Evolutionary conservation across 352 stramenopile species (phyloP).

Genomic region (Phytophthora sojae): DNA sequence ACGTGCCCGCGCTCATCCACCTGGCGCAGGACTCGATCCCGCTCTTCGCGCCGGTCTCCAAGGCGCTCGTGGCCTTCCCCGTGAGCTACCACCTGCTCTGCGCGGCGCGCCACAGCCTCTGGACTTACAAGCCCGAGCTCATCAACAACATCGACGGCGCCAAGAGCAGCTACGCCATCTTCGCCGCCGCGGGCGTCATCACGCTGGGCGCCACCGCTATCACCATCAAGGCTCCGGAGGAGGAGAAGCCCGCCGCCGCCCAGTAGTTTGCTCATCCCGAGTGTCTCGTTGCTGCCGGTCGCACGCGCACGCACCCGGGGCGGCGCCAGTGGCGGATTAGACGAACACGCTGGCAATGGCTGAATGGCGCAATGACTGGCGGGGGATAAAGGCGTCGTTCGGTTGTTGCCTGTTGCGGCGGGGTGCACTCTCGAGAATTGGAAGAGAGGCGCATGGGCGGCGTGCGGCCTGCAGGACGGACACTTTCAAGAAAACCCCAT

Average conservation of each 20-base stretch:
- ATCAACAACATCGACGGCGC: constrained; percentile 76
- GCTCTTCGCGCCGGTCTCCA: constrained; percentile 83
- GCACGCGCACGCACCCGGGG: background rate
- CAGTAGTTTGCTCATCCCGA: constrained; percentile 15
- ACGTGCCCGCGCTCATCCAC: constrained; percentile 85
- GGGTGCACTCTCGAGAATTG: constrained; percentile 11
- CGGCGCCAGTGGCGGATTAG: background rate
- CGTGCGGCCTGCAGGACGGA: background rate
- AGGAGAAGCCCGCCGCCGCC: constrained; percentile 12
- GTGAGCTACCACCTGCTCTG: constrained; percentile 94
- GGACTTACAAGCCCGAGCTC: constrained; percentile 91
- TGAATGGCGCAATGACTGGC: background rate
- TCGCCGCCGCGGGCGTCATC: constrained; percentile 54
- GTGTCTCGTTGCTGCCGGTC: constrained; percentile 9
- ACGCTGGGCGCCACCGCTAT: constrained; percentile 53
- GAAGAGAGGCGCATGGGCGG: background rate
- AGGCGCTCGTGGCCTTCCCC: constrained; percentile 95
- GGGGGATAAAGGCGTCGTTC: background rate
- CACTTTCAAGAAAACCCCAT: constrained; percentile 13
- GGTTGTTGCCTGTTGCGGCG: background rate
- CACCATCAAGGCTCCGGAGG: constrained; percentile 54
- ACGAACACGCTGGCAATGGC: constrained; percentile 2
- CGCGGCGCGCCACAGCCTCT: constrained; percentile 91
- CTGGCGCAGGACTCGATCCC: constrained; percentile 74
- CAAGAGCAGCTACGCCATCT: constrained; percentile 57